phyloP scores from a whole-genome alignment of 2,329 filamentous ascomycete species.

The Cladophialophora bantiana region DNA sequence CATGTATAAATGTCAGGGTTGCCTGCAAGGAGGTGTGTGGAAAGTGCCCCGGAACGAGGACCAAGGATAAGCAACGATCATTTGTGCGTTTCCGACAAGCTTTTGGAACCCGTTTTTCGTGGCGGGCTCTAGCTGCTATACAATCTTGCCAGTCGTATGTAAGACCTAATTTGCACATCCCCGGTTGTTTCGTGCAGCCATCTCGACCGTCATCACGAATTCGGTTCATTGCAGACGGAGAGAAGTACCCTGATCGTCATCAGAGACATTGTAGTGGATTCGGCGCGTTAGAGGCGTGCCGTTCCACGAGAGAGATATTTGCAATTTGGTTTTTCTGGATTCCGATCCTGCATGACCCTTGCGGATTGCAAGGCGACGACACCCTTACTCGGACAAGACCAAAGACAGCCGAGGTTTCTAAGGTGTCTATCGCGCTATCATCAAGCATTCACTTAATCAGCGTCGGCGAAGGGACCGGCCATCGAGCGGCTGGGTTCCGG shows the following conservation, averaged over 20 bases:
- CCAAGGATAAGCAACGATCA: neutral
- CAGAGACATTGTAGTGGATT: neutral
- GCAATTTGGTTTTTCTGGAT: neutral
- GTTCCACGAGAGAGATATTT: neutral
- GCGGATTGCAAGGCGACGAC: neutral
- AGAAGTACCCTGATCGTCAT: neutral
- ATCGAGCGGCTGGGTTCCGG: neutral
- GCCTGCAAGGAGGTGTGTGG: neutral
- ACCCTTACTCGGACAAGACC: neutral
- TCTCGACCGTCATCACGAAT: neutral
- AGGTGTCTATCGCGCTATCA: neutral
- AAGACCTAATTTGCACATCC: neutral
- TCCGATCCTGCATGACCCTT: no score
- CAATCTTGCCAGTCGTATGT: neutral
- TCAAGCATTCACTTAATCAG: neutral
- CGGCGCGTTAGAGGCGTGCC: neutral
- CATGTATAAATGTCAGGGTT: neutral
- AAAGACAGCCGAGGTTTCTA: neutral
- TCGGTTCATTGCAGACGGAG: neutral
- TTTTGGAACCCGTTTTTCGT: neutral
- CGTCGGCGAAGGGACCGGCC: neutral
- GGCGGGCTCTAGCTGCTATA: neutral
- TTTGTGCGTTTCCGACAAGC: neutral
- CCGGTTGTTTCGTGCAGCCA: neutral
- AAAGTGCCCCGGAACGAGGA: neutral